A percentile compares a stretch with the other conserved stretches of the same genome.
Conservation (phyloP, 352 stramenopile species). For the Pythium rhizo-oryzae region DNA sequence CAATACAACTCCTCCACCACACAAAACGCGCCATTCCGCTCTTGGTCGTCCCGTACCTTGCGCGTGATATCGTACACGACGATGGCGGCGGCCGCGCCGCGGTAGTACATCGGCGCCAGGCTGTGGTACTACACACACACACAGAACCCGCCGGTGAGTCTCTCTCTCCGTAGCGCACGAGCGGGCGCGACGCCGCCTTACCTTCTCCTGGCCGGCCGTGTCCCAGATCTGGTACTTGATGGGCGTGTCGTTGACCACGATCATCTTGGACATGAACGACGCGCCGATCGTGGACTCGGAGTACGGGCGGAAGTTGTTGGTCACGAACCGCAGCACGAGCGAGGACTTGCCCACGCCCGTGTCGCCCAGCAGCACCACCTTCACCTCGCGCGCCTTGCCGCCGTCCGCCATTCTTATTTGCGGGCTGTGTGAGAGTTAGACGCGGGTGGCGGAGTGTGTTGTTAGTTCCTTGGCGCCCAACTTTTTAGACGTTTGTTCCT, state of each 20-base stretch:
- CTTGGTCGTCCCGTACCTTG: constrained; percentile 52
- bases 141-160: neutral
- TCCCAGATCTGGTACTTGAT: constrained; percentile 99
- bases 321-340: constrained; percentile 96
- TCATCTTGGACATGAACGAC: constrained; percentile 98
- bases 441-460: too few relatives aligned
- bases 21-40: neutral
- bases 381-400: constrained; percentile 85
- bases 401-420: constrained; percentile 52
- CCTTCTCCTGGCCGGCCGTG: constrained; percentile 97
- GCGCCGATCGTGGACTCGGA: constrained; percentile 97
- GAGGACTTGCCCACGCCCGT: constrained; percentile 96
- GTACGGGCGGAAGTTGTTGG: constrained; percentile 97
- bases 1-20: too few relatives aligned
- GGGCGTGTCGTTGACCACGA: constrained; percentile 90
- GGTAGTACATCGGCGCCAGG: constrained; percentile 99
- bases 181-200: too few relatives aligned
- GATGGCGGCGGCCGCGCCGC: constrained; percentile 95
- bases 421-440: neutral
- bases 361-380: constrained; percentile 93
- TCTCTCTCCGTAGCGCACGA: too few relatives aligned
- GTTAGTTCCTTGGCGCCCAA: too few relatives aligned
- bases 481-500: constrained; percentile 4
- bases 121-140: constrained; percentile 92
- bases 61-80: constrained; percentile 99